A percentile compares a stretch with the other conserved stretches of the same genome.
phyloP scores from a whole-genome alignment of 2,329 filamentous ascomycete genomes.

The Emmonsia crescens region DNA sequence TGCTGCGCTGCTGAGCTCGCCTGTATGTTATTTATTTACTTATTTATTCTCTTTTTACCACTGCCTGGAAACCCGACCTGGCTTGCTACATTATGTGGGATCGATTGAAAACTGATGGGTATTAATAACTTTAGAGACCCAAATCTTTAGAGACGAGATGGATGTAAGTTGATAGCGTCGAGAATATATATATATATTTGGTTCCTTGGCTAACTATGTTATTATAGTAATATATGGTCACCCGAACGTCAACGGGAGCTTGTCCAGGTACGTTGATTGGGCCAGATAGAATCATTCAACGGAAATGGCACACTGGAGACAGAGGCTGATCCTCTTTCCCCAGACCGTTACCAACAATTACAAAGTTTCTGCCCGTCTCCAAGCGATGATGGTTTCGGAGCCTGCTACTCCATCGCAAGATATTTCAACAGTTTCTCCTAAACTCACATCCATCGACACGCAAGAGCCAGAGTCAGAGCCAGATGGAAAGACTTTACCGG shows the following conservation, averaged over 20 bases:
- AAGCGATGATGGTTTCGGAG: slow-evolving; percentile 51
- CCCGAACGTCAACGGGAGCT: slow-evolving; percentile 49
- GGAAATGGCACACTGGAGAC: neutral
- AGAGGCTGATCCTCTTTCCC: neutral
- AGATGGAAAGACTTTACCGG: neutral
- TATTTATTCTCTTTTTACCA: neutral
- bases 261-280: slow-evolving; percentile 33
- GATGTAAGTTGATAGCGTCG: slow-evolving; percentile 45
- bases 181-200: neutral
- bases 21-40: slow-evolving; percentile 17
- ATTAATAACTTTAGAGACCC: slow-evolving; percentile 33
- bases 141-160: slow-evolving; percentile 50
- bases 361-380: slow-evolving; percentile 56
- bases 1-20: slow-evolving; percentile 22
- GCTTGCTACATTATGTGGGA: neutral
- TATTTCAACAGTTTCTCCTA: slow-evolving; percentile 12
- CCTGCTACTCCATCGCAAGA: slow-evolving; percentile 26
- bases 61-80: no score
- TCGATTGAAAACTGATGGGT: neutral
- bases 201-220: slow-evolving; percentile 8
- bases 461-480: neutral
- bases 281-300: neutral
- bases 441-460: slow-evolving; percentile 10
- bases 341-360: slow-evolving; percentile 49
- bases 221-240: slow-evolving; percentile 55